Percentiles rank a stretch among this genome's conserved stretches.
phyloP scores from a whole-genome alignment of 2,329 filamentous ascomycete genomes.

The Diaporthe nobilis region DNA sequence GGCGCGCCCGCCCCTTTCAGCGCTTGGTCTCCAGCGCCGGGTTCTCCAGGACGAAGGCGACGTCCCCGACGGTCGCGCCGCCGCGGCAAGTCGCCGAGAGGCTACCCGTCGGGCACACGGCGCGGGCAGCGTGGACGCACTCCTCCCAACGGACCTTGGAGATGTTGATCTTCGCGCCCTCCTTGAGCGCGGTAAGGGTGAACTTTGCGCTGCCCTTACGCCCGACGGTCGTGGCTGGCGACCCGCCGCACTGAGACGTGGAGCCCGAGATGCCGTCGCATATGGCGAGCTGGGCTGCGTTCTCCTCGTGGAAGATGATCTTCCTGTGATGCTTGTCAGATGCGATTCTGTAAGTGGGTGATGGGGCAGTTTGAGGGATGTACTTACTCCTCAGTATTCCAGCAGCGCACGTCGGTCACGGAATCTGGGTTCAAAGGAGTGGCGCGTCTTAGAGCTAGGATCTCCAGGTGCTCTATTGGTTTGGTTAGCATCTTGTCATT shows the following conservation, averaged over 20 bases:
- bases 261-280: constrained; percentile 66
- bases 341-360: neutral
- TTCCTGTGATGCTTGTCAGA: constrained; percentile 48
- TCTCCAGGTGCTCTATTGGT: constrained; percentile 56
- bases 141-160: constrained; percentile 67
- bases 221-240: constrained; percentile 60
- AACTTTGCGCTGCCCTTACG: constrained; percentile 64
- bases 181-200: constrained; percentile 56
- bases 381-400: constrained; percentile 58
- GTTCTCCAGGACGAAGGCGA: constrained; percentile 57
- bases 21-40: constrained; percentile 40
- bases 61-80: constrained; percentile 61
- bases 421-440: constrained; percentile 57
- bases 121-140: constrained; percentile 66
- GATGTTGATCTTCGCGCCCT: constrained; percentile 65
- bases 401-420: constrained; percentile 57
- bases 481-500: neutral
- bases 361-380: too few relatives aligned
- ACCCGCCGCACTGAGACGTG: constrained; percentile 59
- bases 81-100: constrained; percentile 62
- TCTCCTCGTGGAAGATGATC: constrained; percentile 66
- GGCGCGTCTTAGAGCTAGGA: constrained; percentile 57
- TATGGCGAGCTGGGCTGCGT: constrained; percentile 74
- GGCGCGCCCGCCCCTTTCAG: neutral
- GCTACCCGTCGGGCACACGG: constrained; percentile 65